Conservation (phyloP, 441 rosid genomes). For the Jatropha multifida region DNA sequence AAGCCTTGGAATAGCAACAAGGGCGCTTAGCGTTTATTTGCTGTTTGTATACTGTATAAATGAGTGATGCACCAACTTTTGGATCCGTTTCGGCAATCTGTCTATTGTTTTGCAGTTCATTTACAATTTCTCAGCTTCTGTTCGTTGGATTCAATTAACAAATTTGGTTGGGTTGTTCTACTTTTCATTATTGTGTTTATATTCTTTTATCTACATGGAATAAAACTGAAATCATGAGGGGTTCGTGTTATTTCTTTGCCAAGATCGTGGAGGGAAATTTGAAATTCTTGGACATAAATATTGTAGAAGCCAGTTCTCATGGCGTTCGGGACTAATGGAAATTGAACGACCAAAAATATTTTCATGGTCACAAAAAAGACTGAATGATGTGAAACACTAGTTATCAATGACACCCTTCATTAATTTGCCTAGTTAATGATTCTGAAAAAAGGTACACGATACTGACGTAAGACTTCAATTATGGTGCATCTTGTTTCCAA, state of each 20-base stretch:
- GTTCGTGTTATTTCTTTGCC: neutral
- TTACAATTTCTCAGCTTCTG: neutral
- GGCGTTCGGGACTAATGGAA: too few relatives aligned
- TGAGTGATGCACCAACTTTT: conserved; percentile 7
- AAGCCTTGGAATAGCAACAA: conserved; percentile 78
- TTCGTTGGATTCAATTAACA: neutral
- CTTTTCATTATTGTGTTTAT: neutral
- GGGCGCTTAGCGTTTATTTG: conserved; percentile 48
- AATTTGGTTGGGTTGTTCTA: neutral
- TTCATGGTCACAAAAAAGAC: too few relatives aligned
- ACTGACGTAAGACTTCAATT: neutral
- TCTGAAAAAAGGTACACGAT: neutral
- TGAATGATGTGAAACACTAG: too few relatives aligned
- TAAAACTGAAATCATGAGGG: neutral
- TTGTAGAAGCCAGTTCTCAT: neutral
- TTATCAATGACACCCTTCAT: too few relatives aligned
- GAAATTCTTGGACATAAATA: neutral
- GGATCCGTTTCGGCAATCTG: conserved; percentile 18
- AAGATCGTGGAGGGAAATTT: neutral
- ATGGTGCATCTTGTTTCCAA: neutral
- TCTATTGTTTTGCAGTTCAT: conserved; percentile 20
- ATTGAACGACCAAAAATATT: too few relatives aligned
- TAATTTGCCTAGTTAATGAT: too few relatives aligned
- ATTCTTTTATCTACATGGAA: conserved; percentile 14
- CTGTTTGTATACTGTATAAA: conserved; percentile 20